Evolutionary conservation across 2,329 filamentous ascomycete genomes (phyloP).

Genomic region (Ascochyta viciae-villosae): DNA sequence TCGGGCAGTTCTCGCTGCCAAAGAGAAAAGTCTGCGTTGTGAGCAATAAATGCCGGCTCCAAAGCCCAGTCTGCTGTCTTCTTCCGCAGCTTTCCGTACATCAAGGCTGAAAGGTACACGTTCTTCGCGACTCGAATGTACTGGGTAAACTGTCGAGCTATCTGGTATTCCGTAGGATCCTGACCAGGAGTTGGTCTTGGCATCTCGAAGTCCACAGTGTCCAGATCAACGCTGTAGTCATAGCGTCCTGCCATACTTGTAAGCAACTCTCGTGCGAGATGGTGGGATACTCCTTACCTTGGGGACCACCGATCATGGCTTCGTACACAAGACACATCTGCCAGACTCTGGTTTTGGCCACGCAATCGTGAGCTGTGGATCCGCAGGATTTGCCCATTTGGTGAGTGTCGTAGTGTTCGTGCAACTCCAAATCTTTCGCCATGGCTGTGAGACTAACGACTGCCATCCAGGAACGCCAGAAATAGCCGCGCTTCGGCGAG

Average conservation of each 20-base stretch:
- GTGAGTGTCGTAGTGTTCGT: constrained; percentile 85
- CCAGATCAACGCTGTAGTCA: constrained; percentile 76
- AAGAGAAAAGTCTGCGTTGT: constrained; percentile 77
- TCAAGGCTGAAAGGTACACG: constrained; percentile 76
- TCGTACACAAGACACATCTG: constrained; percentile 86
- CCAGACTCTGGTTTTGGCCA: constrained; percentile 87
- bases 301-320: constrained; percentile 90
- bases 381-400: constrained; percentile 74
- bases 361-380: constrained; percentile 74
- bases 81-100: constrained; percentile 76
- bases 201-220: constrained; percentile 77
- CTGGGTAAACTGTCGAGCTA: constrained; percentile 85
- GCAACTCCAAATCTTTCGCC: constrained; percentile 87
- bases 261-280: neutral
- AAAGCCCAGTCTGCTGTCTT: constrained; percentile 84
- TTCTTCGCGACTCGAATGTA: constrained; percentile 79
- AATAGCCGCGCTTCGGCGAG: constrained; percentile 92
- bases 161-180: constrained; percentile 76
- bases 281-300: constrained; percentile 65
- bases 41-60: constrained; percentile 80
- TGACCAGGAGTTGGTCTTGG: constrained; percentile 69
- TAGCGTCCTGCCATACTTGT: constrained; percentile 61
- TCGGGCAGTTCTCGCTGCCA: constrained; percentile 80
- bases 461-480: constrained; percentile 96
- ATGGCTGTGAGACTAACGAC: constrained; percentile 91